These are phyloP conservation scores for Inonotus hispidus DNA, from an alignment of 1,284 basidiomycete species.

Conservation along the genomic window DNA sequence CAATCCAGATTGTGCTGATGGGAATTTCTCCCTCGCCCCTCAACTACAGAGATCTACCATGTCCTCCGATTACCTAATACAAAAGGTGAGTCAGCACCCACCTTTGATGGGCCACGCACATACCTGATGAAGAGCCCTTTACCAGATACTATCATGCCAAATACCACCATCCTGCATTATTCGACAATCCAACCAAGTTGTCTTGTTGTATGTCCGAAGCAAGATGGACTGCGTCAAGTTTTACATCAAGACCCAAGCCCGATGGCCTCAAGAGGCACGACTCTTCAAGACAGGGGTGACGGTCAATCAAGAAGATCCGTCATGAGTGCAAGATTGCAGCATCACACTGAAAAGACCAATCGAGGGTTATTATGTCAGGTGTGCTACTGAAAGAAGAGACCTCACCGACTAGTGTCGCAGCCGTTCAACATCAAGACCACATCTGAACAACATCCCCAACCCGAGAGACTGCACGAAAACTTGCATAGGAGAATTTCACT, in stretches of 20 bases:
- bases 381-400: neutral
- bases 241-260: neutral
- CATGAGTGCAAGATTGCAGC: neutral
- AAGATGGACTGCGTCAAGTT: conserved; percentile 1
- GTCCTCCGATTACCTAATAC: neutral
- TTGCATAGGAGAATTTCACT: too few relatives aligned
- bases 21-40: neutral
- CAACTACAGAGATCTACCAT: too few relatives aligned
- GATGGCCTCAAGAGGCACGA: neutral
- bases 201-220: neutral
- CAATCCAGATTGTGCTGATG: too few relatives aligned
- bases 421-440: neutral
- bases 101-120: neutral
- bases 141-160: conserved; percentile 2
- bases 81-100: conserved; percentile 5
- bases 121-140: neutral
- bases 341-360: neutral
- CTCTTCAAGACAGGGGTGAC: neutral
- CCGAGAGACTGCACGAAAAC: too few relatives aligned
- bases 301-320: neutral
- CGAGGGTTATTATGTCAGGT: neutral
- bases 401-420: neutral
- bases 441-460: too few relatives aligned
- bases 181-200: neutral
- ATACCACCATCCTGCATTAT: neutral